Percentiles rank a stretch among this genome's conserved stretches.
Conservation (phyloP, 208 protist species). For the Crithidia mellificae region DNA sequence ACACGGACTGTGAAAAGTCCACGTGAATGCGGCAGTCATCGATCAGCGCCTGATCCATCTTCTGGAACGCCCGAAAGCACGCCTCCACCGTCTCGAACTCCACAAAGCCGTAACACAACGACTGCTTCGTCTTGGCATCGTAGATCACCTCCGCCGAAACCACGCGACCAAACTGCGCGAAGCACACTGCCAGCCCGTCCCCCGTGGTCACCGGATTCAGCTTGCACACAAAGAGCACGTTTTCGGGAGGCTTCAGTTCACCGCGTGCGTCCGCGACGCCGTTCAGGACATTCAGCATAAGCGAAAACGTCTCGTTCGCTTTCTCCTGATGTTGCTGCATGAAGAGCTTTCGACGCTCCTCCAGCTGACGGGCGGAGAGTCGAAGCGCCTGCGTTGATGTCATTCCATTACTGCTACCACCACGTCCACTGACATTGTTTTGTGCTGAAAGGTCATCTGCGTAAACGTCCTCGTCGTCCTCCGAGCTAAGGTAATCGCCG, state of each 20-base stretch:
- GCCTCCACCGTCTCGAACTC: slow-evolving; percentile 94
- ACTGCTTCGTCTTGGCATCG: slow-evolving; percentile 72
- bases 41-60: slow-evolving; percentile 98
- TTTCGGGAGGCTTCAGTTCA: slow-evolving; percentile 96
- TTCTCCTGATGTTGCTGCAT: slow-evolving; percentile 58
- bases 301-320: slow-evolving; percentile 60
- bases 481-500: slow-evolving; percentile 71
- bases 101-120: slow-evolving; percentile 98
- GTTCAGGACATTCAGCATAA: slow-evolving; percentile 96
- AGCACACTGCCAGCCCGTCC: slow-evolving; percentile 96
- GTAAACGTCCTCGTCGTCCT: slow-evolving; percentile 51
- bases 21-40: slow-evolving; percentile 98
- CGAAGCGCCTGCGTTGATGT: not conserved
- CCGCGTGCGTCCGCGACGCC: slow-evolving; percentile 91
- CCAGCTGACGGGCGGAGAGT: slow-evolving; percentile 25
- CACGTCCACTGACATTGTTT: too few relatives aligned
- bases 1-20: slow-evolving; percentile 97
- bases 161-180: slow-evolving; percentile 95
- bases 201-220: slow-evolving; percentile 96
- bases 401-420: not conserved
- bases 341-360: slow-evolving; percentile 21
- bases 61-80: slow-evolving; percentile 92
- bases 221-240: slow-evolving; percentile 99
- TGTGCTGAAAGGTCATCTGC: too few relatives aligned
- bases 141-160: slow-evolving; percentile 78